These are phyloP conservation scores for Suillus clintonianus DNA, from an alignment of 768 basidiomycete genomes.

Conservation along the genomic window DNA sequence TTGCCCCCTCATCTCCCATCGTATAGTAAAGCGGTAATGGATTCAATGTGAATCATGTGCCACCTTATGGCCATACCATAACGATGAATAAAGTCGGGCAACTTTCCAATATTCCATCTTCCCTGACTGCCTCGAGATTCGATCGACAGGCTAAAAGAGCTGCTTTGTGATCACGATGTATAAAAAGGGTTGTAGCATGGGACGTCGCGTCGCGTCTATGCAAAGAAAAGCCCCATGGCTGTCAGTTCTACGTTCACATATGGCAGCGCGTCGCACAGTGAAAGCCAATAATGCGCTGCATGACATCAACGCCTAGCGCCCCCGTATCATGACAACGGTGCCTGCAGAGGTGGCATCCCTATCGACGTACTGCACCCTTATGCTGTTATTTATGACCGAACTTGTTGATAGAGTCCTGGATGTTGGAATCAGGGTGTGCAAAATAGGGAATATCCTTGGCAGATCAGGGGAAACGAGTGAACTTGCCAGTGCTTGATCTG, in stretches of 20 bases:
- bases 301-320: not conserved
- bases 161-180: not conserved
- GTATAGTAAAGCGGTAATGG: not conserved
- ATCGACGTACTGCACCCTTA: not conserved
- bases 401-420: not conserved
- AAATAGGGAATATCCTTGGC: not conserved
- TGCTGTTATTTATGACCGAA: not conserved
- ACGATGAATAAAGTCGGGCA: not conserved
- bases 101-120: not conserved
- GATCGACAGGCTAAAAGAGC: not conserved
- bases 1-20: not conserved
- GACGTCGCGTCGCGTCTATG: not conserved
- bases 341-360: not conserved
- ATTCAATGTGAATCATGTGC: not conserved
- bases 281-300: not conserved
- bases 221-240: not conserved
- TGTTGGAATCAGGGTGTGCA: not conserved
- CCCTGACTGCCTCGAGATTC: not conserved
- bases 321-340: not conserved
- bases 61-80: not conserved
- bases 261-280: not conserved
- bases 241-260: not conserved
- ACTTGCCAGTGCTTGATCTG: not conserved
- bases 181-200: not conserved
- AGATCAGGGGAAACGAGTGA: not conserved